Base-by-base conservation (phyloP, 2,329 filamentous ascomycete genomes). In the Acarospora socialis region DNA sequence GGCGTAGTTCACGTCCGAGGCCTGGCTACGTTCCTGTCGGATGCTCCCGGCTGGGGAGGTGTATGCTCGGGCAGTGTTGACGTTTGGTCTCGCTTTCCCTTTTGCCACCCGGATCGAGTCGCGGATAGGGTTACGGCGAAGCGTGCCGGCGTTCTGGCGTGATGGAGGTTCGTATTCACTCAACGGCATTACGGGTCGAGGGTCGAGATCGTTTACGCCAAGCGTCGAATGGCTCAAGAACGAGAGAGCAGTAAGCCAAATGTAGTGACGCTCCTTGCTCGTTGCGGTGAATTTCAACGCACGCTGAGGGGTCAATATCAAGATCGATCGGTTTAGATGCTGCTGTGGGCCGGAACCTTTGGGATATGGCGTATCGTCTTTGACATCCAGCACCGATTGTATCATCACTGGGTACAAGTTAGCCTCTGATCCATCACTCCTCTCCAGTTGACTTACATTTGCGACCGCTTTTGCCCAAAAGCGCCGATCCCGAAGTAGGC, bases 351-450 rank as follows among this genome's bases (percentile, higher is more conserved):
- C 57, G 23, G 66, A 58, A 32, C 77, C 78, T 52, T 79, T 90
- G 1, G 87, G 87, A 22, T 81, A 54, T 5, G 82, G 73, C 40
- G 90, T 92, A 48, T 90, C 83, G 46, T 98, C 90, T 55, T 92
- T 92, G 42, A 98, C 90, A 48, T 98, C 90, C 18, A 98, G 67
- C 4, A 98, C 90, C 7, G 90, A 94, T 63, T 95, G 87, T 42
- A 98, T 94, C 7, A 69, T 73, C 47, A 98, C 86, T 94, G 47
- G 19, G 38, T 21, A 36, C 19, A 14, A 31, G 29, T 51, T 61
- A 55, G 60, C n/a, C n/a, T n/a, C n/a, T n/a, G n/a, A n/a, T n/a
- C n/a, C n/a, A n/a, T n/a, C n/a, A n/a, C n/a, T n/a, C 50, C 35
- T 39, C 34, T 14, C 12, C 25, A 31, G 32, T 6, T 30, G 35